Evolutionary conservation across 2,329 filamentous ascomycete species (phyloP), one percentile per base, ranked within the genome.

Genomic region (Pyrenochaeta sp.): DNA sequence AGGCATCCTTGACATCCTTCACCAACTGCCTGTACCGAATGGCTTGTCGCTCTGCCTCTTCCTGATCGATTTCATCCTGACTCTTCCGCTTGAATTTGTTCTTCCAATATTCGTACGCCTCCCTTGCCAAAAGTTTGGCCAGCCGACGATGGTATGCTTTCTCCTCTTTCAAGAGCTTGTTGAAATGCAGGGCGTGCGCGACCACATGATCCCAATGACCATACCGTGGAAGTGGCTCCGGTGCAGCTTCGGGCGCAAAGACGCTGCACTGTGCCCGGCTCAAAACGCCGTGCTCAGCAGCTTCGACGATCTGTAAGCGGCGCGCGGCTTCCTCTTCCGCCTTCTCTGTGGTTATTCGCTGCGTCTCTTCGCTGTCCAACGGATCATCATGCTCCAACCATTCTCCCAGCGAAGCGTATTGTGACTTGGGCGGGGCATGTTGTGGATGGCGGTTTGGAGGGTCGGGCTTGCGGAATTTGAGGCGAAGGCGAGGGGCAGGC

Each of bases 131-230:
- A 52, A 87, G 87, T 76, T 93, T 96, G 1, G 94, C 94, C 2
- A 85, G 83, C n/a, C 86, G 83, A 36, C 87, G 87, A 77, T 98
- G 94, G 12, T 89, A 85, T 62, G 87, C 86, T 66, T 93, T 91
- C 75, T 99, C 95, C 56, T 88, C 86, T 2, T 89, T 79, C 80
- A 98, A 86, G 36, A 98, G 83, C 68, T 88, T 91, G 47, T 91
- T 88, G 67, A 98, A 94, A 67, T 93, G 90, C 12, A 90, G 73
- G 57, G 91, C 89, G 60, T 96, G 93, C 46, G 89, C 89, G 45
- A 91, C 83, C 52, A 98, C 84, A 73, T 98, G 91, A 71, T 98
- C 93, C 72, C 88, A 86, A 66, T 96, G 93, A n/a, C 90, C 88
- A 82, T 92, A 98, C 70, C 95, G 92, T 51, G 86, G 84, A 0